phyloP scores from a whole-genome alignment of 495 filamentous ascomycete genomes.

The Penicillium goetzii region DNA sequence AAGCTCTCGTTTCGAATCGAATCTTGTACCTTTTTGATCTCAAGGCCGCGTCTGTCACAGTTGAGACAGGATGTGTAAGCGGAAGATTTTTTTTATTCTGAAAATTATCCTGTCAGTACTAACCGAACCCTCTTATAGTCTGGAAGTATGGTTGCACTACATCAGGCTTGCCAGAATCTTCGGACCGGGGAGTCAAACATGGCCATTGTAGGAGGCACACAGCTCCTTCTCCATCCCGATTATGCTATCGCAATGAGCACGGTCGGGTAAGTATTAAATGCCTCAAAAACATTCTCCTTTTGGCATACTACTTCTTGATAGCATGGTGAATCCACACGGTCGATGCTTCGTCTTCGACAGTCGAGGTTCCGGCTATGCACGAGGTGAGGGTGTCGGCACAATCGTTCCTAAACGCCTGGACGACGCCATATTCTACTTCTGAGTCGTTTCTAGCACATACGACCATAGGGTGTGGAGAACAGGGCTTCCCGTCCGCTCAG shows the following conservation, averaged over 20 bases:
- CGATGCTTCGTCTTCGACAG: constrained; percentile 13
- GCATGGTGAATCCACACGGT: constrained; percentile 7
- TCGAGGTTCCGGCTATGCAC: constrained; percentile 44
- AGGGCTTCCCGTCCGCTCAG: too few species aligned
- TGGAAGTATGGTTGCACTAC: constrained; percentile 6
- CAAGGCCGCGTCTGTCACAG: not conserved
- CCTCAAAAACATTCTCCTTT: too few species aligned
- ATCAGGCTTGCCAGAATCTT: constrained; percentile 9
- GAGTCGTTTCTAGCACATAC: too few species aligned
- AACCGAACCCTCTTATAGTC: not conserved
- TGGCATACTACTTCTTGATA: constrained; percentile 12
- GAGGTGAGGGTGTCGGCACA: constrained; percentile 54
- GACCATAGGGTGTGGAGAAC: too few species aligned
- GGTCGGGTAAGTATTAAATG: not conserved
- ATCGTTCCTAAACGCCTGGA: constrained; percentile 33
- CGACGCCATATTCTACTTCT: too few species aligned
- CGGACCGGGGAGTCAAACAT: constrained; percentile 4
- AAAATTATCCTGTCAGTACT: not conserved
- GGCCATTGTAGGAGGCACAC: constrained; percentile 6
- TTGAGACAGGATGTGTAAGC: constrained; percentile 14
- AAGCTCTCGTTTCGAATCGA: constrained; percentile 9
- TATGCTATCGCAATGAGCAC: constrained; percentile 7
- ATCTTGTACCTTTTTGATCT: constrained; percentile 14
- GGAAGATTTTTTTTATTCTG: not conserved
- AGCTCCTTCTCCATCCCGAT: constrained; percentile 2